A percentile compares a stretch with the other conserved stretches of the same genome.
These are phyloP conservation scores for Mycotypha africana DNA, from an alignment of 371 early-diverging fungal genomes.

Conservation along the genomic window DNA sequence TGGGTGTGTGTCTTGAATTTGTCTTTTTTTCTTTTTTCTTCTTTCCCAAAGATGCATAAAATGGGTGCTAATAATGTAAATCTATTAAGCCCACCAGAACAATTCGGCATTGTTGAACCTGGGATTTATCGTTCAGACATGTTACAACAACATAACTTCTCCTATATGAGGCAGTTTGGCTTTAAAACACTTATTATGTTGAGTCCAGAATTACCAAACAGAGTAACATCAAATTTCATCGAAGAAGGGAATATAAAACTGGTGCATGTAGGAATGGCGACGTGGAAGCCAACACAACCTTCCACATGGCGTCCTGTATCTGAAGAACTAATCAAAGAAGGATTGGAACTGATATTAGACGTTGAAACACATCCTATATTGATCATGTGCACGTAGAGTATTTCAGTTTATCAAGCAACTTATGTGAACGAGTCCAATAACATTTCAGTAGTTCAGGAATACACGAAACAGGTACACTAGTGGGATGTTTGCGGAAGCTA, in stretches of 20 bases:
- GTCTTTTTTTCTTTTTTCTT: too few relatives aligned
- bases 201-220: conserved; percentile 81
- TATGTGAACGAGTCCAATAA: background rate
- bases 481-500: conserved; percentile 91
- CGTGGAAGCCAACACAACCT: conserved; percentile 45
- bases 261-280: conserved; percentile 70
- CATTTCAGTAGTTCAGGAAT: conserved; percentile 60
- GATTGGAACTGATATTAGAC: conserved; percentile 79
- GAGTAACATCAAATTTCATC: conserved; percentile 71
- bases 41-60: too few relatives aligned
- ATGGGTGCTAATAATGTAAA: conserved; percentile 10
- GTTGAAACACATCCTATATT: conserved; percentile 77
- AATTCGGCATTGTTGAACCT: conserved; percentile 87
- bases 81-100: conserved; percentile 75
- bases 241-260: conserved; percentile 75
- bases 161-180: conserved; percentile 73
- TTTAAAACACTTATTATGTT: conserved; percentile 81
- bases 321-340: conserved; percentile 93
- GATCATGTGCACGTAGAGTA: conserved; percentile 79
- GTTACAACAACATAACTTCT: conserved; percentile 66
- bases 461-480: conserved; percentile 70
- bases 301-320: conserved; percentile 87
- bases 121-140: conserved; percentile 83
- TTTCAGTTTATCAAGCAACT: too few relatives aligned
- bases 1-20: too few relatives aligned